These are phyloP conservation scores for Gleditsia sinensis DNA, from an alignment of 306 rosid genomes.

Conservation along the genomic window DNA sequence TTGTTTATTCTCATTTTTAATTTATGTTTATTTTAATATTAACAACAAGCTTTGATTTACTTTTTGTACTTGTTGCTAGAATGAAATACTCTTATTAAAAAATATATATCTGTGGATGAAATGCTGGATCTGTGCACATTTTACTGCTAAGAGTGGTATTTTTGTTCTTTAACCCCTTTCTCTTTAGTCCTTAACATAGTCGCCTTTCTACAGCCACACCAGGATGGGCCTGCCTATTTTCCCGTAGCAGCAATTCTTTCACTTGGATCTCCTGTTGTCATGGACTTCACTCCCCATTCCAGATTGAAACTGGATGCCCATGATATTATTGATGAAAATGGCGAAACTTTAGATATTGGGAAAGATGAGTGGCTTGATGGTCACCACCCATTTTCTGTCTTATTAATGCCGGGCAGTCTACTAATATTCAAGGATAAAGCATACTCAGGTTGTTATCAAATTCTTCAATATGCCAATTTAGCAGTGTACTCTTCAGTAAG, in stretches of 20 bases:
- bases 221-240: constrained; percentile 91
- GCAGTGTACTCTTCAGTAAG: not conserved
- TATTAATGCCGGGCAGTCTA: constrained; percentile 82
- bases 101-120: not conserved
- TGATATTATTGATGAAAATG: constrained; percentile 34
- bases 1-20: constrained; percentile 11
- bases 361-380: constrained; percentile 46
- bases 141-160: not conserved
- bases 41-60: not conserved
- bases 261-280: constrained; percentile 80
- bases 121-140: not conserved
- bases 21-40: not conserved
- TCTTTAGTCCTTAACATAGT: constrained; percentile 1
- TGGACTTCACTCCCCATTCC: constrained; percentile 91
- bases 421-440: constrained; percentile 85
- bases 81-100: not conserved
- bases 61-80: not conserved
- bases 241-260: constrained; percentile 92
- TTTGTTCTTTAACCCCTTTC: constrained; percentile 4
- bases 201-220: constrained; percentile 71
- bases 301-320: constrained; percentile 50
- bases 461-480: not conserved
- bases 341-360: constrained; percentile 36
- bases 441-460: constrained; percentile 65
- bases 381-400: constrained; percentile 58